Conservation (phyloP, 148 eudicot genomes). For the Heliosperma pusillum region DNA sequence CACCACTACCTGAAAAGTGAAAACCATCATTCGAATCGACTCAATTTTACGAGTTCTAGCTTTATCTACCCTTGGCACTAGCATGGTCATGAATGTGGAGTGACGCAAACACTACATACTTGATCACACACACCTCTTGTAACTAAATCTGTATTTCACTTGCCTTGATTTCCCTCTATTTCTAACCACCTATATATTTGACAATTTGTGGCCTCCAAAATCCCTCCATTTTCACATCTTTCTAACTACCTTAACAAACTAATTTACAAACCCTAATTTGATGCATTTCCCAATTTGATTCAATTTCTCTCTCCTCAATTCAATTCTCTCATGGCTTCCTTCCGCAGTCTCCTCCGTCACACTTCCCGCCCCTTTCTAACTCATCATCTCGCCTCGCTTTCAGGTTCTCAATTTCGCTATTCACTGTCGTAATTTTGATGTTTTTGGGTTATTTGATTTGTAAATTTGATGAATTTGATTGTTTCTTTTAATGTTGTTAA, state of each 20-base stretch:
- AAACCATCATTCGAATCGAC: no score
- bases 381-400: neutral
- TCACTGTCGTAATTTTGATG: neutral
- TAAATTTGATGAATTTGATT: neutral
- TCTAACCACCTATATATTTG: neutral
- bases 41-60: no score
- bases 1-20: no score
- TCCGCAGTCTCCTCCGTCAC: slow-evolving; percentile 20
- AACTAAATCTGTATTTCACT: slow-evolving; percentile 1
- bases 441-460: neutral
- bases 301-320: neutral
- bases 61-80: no score
- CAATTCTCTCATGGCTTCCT: slow-evolving; percentile 10
- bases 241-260: no score
- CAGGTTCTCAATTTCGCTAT: slow-evolving; percentile 16
- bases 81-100: no score
- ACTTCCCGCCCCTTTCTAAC: neutral
- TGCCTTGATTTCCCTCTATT: neutral
- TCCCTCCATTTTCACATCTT: neutral
- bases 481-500: neutral
- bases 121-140: neutral
- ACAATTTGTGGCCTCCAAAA: neutral
- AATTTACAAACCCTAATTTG: slow-evolving; percentile 5
- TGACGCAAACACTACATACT: neutral
- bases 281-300: slow-evolving; percentile 9